Evolutionary conservation across 371 early-diverging fungal genomes (phyloP).

Genomic region (Apophysomyces elegans): DNA sequence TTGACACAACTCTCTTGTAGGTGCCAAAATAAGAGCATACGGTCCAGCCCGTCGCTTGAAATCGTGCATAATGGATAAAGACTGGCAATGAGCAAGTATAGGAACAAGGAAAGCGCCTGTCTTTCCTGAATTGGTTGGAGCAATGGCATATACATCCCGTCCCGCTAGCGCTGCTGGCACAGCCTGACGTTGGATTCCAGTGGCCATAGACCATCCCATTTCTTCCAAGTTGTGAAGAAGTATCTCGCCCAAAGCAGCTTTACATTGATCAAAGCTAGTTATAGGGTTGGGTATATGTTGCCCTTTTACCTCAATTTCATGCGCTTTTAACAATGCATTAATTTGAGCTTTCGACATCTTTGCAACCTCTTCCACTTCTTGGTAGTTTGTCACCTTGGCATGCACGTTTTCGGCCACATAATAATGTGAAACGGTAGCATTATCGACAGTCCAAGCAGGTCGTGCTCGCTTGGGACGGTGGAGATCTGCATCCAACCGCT

Average conservation of each 20-base stretch:
- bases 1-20: slow-evolving; percentile 58
- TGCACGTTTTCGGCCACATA: slow-evolving; percentile 40
- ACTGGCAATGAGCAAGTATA: slow-evolving; percentile 53
- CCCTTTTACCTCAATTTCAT: slow-evolving; percentile 53
- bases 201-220: slow-evolving; percentile 52
- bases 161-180: slow-evolving; percentile 68
- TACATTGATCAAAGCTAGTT: slow-evolving; percentile 52
- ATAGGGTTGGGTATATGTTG: slow-evolving; percentile 55
- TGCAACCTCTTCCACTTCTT: slow-evolving; percentile 41
- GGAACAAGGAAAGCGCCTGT: slow-evolving; percentile 62
- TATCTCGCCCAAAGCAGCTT: slow-evolving; percentile 32
- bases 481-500: slow-evolving; percentile 41
- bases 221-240: slow-evolving; percentile 45
- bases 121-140: slow-evolving; percentile 74
- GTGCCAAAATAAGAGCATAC: slow-evolving; percentile 60
- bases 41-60: slow-evolving; percentile 52
- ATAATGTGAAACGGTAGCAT: slow-evolving; percentile 17
- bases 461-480: slow-evolving; percentile 5
- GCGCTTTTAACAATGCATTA: slow-evolving; percentile 40
- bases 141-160: slow-evolving; percentile 70
- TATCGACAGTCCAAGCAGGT: slow-evolving; percentile 4
- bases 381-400: slow-evolving; percentile 58
- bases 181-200: slow-evolving; percentile 69
- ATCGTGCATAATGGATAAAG: slow-evolving; percentile 42
- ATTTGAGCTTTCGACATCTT: slow-evolving; percentile 30